Conservation (phyloP, 2,329 filamentous ascomycete species). For the Pseudogymnoascus sp. region DNA sequence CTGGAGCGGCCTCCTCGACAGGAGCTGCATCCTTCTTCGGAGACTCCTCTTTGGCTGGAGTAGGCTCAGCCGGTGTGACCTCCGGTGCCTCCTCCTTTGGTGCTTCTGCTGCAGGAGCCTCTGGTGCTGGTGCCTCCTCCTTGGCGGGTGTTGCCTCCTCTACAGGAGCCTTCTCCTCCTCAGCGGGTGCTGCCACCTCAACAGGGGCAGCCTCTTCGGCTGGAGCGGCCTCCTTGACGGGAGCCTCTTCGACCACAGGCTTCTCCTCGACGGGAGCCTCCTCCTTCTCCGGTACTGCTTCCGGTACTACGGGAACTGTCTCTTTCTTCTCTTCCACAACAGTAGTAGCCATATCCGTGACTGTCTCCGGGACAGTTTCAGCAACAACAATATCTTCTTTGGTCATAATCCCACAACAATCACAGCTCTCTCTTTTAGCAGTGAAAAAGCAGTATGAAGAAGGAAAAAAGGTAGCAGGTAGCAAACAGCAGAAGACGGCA, state of each 20-base stretch:
- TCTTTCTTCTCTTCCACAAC: background rate
- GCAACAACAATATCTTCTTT: background rate
- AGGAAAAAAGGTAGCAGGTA: background rate
- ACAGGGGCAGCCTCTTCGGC: background rate
- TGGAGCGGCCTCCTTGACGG: background rate
- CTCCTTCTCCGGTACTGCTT: background rate
- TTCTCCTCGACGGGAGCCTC: background rate
- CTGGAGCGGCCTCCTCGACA: background rate
- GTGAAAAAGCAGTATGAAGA: slow-evolving; percentile 8
- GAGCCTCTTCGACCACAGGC: background rate
- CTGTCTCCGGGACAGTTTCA: background rate
- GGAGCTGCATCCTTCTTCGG: background rate
- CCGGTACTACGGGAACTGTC: background rate
- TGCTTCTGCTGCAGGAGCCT: background rate
- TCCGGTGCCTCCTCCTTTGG: slow-evolving; percentile 1
- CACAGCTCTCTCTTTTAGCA: background rate
- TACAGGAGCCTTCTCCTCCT: background rate
- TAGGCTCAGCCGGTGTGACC: slow-evolving; percentile 1
- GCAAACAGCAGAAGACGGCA: background rate
- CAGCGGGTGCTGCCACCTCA: background rate
- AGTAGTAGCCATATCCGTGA: slow-evolving; percentile 4
- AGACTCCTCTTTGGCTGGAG: too few species aligned
- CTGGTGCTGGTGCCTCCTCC: background rate
- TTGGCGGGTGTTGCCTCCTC: background rate
- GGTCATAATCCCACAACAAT: slow-evolving; percentile 4